These are phyloP conservation scores for Acmispon strigosus DNA, from an alignment of 306 rosid genomes.

Conservation along the genomic window DNA sequence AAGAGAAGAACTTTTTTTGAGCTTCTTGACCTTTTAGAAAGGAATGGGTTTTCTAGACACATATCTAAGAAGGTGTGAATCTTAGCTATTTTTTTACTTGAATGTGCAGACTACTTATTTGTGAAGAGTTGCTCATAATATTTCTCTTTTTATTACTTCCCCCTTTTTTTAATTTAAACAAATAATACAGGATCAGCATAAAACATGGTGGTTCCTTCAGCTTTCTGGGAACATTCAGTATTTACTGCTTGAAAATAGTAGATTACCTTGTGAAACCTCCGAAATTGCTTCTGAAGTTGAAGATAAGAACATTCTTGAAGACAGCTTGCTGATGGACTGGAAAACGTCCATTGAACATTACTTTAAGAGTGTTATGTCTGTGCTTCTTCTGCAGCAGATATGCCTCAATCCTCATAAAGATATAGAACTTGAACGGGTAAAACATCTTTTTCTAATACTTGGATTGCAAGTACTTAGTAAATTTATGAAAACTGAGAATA, in stretches of 20 bases:
- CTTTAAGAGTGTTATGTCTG: conserved; percentile 66
- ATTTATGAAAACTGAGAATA: background rate
- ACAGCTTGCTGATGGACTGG: conserved; percentile 46
- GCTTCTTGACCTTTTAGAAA: conserved; percentile 66
- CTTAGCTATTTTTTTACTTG: background rate
- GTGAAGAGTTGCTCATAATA: background rate
- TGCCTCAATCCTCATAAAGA: conserved; percentile 65
- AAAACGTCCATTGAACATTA: conserved; percentile 51
- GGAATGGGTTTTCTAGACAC: conserved; percentile 70
- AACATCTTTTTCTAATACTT: background rate
- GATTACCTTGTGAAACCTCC: conserved; percentile 28
- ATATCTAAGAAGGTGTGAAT: conserved; percentile 50
- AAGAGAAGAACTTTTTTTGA: conserved; percentile 66
- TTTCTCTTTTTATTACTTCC: background rate
- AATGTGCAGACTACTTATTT: conserved; percentile 1
- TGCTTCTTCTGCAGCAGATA: conserved; percentile 56
- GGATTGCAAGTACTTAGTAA: background rate
- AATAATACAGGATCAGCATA: conserved; percentile 44
- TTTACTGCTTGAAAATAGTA: conserved; percentile 41
- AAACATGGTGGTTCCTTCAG: conserved; percentile 88
- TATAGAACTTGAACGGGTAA: conserved; percentile 66
- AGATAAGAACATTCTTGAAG: conserved; percentile 9
- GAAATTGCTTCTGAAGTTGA: conserved; percentile 22
- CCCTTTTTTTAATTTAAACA: background rate
- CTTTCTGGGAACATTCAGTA: conserved; percentile 44